Base-by-base conservation (phyloP, 148 eudicot species). In the Rhododendron henanense region DNA sequence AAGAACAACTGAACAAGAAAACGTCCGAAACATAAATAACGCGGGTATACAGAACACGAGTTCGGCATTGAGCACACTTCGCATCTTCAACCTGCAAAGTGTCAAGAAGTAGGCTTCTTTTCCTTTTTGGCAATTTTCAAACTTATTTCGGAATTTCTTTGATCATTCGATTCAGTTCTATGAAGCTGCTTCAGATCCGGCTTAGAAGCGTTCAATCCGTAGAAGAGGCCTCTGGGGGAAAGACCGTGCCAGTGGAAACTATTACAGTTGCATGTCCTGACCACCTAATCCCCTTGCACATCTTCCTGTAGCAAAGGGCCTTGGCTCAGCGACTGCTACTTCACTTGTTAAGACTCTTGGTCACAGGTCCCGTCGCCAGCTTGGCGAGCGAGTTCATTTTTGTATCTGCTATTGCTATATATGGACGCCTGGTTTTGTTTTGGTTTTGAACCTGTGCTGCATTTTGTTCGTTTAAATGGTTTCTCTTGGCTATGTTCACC, bases 181-280 rank as follows among this genome's bases (percentile, higher is more conserved):
- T 75, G 85, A 90, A 90, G 88, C 94, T 97, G 99, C 98, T 96
- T 89, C 99, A 95, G 90, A 97, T 97, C 57, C 91, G 94, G 77
- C 94, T 95, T 35, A 94, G 91, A 81, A 94, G 90, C 79, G 90
- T 90, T 85, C 90, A 97, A 47, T 86, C 98, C 25, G 23, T 81
- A 69, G 99, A 94, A 83, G 90, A 91, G 74, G 94, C 91, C 67
- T 84, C 87, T 25, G 93, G 86, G 61, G 87, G 88, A 65, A 95
- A 94, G 88, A 85, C 92, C 1, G 78, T 85, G 61, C 90, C 92
- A 15, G 90, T 77, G 50, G 99, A 97, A 87, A 88, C 89, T 41
- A 98, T 95, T 76, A 97, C 93, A 44, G 99, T 97, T 57, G 98
- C 99, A 44, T 97, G 98, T 85, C 98, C 98, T 53, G 99, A 97